phyloP scores from a whole-genome alignment of 1,139 yeast genomes.

The Sugiyamaella novakii region DNA sequence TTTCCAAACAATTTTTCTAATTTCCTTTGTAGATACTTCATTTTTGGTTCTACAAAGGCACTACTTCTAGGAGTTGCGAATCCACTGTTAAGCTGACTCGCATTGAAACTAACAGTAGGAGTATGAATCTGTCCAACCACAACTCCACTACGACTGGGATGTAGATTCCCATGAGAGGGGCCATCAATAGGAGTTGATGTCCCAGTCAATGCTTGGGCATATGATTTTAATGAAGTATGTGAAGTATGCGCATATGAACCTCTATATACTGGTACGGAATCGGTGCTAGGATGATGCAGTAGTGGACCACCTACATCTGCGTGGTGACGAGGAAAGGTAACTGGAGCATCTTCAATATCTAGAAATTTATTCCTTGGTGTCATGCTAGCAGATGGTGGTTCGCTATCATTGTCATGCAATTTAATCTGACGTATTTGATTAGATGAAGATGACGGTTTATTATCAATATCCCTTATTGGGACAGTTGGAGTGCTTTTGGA shows the following conservation, averaged over 20 bases:
- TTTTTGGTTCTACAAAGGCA: conserved; percentile 20
- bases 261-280: conserved; percentile 27
- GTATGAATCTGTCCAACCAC: background rate
- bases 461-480: no score
- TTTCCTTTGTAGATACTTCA: conserved; percentile 22
- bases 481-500: no score
- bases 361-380: conserved; percentile 12
- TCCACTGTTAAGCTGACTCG: background rate
- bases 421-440: background rate
- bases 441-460: no score
- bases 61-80: background rate
- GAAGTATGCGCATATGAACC: conserved; percentile 30
- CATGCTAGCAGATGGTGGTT: background rate
- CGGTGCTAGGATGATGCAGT: conserved; percentile 15
- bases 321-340: background rate
- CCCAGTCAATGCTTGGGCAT: conserved; percentile 7
- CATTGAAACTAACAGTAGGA: background rate
- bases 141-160: background rate
- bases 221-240: conserved; percentile 17
- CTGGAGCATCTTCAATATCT: conserved; percentile 4
- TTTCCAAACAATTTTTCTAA: conserved; percentile 27
- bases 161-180: background rate
- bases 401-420: background rate
- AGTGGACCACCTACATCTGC: background rate
- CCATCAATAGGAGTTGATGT: conserved; percentile 2